phyloP scores from a whole-genome alignment of 2,329 filamentous ascomycete species.

The Sclerotinia nivalis region DNA sequence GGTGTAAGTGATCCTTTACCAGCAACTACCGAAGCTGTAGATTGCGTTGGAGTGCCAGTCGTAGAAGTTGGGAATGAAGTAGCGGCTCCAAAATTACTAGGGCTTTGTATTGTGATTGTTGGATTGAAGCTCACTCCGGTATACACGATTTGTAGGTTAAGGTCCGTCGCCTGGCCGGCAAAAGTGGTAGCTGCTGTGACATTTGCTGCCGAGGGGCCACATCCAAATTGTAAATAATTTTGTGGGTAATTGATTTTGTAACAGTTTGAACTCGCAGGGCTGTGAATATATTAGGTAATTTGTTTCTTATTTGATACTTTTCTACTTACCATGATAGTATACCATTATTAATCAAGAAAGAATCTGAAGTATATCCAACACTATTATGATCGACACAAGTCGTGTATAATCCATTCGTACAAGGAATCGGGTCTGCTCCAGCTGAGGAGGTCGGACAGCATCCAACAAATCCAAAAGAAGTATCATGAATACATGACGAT shows the following conservation, averaged over 20 bases:
- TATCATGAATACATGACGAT: slow-evolving; percentile 39
- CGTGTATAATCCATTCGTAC: slow-evolving; percentile 39
- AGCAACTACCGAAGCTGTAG: slow-evolving; percentile 18
- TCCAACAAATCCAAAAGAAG: slow-evolving; percentile 34
- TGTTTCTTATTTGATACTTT: not conserved
- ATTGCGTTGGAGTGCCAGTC: slow-evolving; percentile 10
- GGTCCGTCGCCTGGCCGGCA: slow-evolving; percentile 34
- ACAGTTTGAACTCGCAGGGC: slow-evolving; percentile 31
- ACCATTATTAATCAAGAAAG: slow-evolving; percentile 35
- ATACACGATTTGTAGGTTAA: slow-evolving; percentile 37
- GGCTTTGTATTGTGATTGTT: slow-evolving; percentile 20
- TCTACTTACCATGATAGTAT: slow-evolving; percentile 37
- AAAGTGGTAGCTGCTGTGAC: slow-evolving; percentile 35
- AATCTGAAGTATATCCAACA: slow-evolving; percentile 31
- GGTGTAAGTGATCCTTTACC: slow-evolving; percentile 14
- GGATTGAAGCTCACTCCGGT: slow-evolving; percentile 34
- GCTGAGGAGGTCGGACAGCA: slow-evolving; percentile 36
- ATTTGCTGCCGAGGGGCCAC: slow-evolving; percentile 34
- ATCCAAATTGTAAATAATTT: slow-evolving; percentile 37
- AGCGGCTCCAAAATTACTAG: slow-evolving; percentile 18
- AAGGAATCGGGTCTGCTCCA: slow-evolving; percentile 30
- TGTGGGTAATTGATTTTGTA: slow-evolving; percentile 38
- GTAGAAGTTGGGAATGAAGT: slow-evolving; percentile 19
- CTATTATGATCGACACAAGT: slow-evolving; percentile 38
- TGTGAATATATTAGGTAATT: slow-evolving; percentile 30